phyloP scores from a whole-genome alignment of 192 early-diverging fungal species.

The Coemansia sp. region DNA sequence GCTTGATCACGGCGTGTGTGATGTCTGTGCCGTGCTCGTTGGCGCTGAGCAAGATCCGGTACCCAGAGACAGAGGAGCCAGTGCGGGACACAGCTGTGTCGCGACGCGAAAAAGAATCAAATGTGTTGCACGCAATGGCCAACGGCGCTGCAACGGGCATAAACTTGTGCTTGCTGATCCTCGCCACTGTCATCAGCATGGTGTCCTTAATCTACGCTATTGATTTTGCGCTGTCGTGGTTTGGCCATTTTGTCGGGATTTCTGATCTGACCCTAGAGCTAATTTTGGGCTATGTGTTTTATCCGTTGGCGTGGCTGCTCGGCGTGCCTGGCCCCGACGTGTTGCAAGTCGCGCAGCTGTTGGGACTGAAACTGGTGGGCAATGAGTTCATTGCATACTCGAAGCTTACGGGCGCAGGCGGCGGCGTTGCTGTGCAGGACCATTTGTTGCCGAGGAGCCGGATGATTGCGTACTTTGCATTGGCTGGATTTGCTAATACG shows the following conservation, averaged over 20 bases:
- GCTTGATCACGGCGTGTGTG: conserved; percentile 81
- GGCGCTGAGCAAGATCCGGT: conserved; percentile 81
- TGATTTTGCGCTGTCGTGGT: conserved; percentile 72
- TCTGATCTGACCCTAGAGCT: conserved; percentile 63
- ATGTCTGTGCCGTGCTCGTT: conserved; percentile 89
- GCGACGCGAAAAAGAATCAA: conserved; percentile 58
- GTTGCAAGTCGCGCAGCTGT: conserved; percentile 61
- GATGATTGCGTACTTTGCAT: conserved; percentile 68
- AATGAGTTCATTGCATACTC: conserved; percentile 91
- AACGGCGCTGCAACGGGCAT: conserved; percentile 83
- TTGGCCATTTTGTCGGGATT: conserved; percentile 65
- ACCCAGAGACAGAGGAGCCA: conserved; percentile 81
- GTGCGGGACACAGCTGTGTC: conserved; percentile 58
- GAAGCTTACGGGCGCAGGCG: conserved; percentile 22
- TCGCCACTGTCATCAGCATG: conserved; percentile 74
- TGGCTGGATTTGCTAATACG: conserved; percentile 87
- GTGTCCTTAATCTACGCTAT: conserved; percentile 67
- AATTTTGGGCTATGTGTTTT: conserved; percentile 76
- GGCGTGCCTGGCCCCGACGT: conserved; percentile 61
- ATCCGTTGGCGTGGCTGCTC: conserved; percentile 70
- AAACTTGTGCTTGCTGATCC: conserved; percentile 71
- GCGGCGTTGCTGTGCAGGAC: conserved; percentile 17
- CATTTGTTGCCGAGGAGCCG: conserved; percentile 52
- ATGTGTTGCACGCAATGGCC: conserved; percentile 76
- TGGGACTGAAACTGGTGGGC: conserved; percentile 75